Evolutionary conservation across 139 green algal species (phyloP).

Genomic region (Chlorella sp.): DNA sequence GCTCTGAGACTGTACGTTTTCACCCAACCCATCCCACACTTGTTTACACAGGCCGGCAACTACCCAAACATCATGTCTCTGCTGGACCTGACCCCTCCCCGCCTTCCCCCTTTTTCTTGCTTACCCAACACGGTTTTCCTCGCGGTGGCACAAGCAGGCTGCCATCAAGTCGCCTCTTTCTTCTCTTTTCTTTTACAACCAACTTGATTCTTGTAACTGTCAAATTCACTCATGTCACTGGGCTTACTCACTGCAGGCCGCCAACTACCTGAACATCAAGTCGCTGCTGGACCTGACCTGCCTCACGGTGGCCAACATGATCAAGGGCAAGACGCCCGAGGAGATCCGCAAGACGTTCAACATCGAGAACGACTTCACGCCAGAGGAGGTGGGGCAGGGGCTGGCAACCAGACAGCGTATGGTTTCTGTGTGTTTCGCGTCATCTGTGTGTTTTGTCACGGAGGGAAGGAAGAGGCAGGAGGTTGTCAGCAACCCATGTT

Average conservation of each 20-base stretch:
- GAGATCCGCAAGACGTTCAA: conserved; percentile 98
- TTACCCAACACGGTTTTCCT: no score
- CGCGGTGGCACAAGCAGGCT: no score
- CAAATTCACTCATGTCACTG: no score
- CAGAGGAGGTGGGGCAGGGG: conserved; percentile 65
- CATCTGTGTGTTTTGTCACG: no score
- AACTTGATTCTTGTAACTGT: no score
- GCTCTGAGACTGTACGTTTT: no score
- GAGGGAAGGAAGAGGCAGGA: no score
- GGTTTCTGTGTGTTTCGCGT: no score
- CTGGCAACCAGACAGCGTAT: background rate
- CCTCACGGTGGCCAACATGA: conserved; percentile 98
- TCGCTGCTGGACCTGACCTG: conserved; percentile 96
- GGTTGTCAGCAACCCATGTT: no score
- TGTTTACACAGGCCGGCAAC: conserved; percentile 91
- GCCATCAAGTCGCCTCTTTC: no score
- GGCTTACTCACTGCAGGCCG: conserved; percentile 70
- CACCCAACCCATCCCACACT: no score
- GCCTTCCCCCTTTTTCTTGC: background rate
- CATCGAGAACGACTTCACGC: conserved; percentile 98
- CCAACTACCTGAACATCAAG: conserved; percentile 99
- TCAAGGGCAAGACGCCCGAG: conserved; percentile 94
- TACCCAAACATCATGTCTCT: conserved; percentile 99
- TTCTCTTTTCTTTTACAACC: no score
- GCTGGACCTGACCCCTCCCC: conserved; percentile 86